phyloP scores from a whole-genome alignment of 202 grass and related monocot species.

The Bolboschoenoplectus hybrid region DNA sequence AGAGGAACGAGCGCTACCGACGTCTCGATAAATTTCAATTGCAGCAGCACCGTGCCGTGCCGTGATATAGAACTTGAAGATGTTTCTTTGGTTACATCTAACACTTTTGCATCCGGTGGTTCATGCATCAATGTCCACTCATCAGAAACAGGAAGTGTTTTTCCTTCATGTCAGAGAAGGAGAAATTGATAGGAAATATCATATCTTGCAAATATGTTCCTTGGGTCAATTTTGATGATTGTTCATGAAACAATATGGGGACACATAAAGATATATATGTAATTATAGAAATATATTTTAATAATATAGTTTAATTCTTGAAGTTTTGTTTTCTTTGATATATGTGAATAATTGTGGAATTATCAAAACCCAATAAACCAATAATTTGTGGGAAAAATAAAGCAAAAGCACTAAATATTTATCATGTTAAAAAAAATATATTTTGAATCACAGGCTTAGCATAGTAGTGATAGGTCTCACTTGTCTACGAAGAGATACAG shows the following conservation, averaged over 20 bases:
- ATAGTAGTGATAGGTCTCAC: no score
- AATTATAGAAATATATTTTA: not conserved
- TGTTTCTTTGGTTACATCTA: conserved; percentile 47
- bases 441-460: no score
- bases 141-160: conserved; percentile 39
- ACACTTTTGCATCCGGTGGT: conserved; percentile 22
- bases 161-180: conserved; percentile 42
- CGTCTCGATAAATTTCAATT: conserved; percentile 52
- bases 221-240: not conserved
- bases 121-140: conserved; percentile 45
- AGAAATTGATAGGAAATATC: not conserved
- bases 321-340: not conserved
- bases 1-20: conserved; percentile 62
- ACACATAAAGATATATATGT: not conserved
- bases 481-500: no score
- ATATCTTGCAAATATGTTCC: not conserved
- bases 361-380: not conserved
- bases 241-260: not conserved
- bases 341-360: not conserved
- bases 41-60: conserved; percentile 49
- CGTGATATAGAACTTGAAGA: conserved; percentile 48
- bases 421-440: not conserved
- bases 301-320: not conserved
- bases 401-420: not conserved
- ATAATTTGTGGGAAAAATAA: conserved; percentile 2